These are phyloP conservation scores for Diplocarpon mali DNA, from an alignment of 2,329 filamentous ascomycete species.

Conservation along the genomic window DNA sequence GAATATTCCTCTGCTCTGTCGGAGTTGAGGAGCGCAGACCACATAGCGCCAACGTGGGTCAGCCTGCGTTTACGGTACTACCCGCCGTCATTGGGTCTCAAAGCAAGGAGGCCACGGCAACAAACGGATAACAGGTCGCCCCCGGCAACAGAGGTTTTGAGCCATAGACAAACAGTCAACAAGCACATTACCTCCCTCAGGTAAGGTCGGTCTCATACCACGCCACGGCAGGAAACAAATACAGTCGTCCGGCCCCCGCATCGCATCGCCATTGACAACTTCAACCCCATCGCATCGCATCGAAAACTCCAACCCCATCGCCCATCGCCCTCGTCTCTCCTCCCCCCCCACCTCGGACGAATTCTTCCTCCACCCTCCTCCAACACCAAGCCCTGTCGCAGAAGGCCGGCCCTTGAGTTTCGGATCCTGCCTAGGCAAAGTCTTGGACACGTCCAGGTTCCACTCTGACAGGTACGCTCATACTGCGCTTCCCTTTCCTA, in stretches of 20 bases:
- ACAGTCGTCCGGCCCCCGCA: neutral
- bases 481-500: neutral
- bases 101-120: neutral
- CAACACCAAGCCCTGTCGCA: neutral
- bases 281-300: too few relatives aligned
- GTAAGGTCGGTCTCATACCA: too few relatives aligned
- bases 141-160: neutral
- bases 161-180: neutral
- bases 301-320: too few relatives aligned
- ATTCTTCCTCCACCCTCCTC: neutral
- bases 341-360: too few relatives aligned
- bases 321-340: too few relatives aligned
- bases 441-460: neutral
- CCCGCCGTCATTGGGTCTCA: neutral
- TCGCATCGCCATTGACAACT: too few relatives aligned
- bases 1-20: neutral
- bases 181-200: neutral
- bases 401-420: neutral
- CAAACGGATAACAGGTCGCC: slow-evolving; percentile 2
- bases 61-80: neutral
- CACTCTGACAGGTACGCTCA: neutral
- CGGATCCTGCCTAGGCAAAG: neutral
- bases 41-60: slow-evolving; percentile 3
- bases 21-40: neutral
- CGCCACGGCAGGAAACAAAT: neutral